Evolutionary conservation across 2,329 filamentous ascomycete genomes (phyloP).

Genomic region (Coleophoma crateriformis): DNA sequence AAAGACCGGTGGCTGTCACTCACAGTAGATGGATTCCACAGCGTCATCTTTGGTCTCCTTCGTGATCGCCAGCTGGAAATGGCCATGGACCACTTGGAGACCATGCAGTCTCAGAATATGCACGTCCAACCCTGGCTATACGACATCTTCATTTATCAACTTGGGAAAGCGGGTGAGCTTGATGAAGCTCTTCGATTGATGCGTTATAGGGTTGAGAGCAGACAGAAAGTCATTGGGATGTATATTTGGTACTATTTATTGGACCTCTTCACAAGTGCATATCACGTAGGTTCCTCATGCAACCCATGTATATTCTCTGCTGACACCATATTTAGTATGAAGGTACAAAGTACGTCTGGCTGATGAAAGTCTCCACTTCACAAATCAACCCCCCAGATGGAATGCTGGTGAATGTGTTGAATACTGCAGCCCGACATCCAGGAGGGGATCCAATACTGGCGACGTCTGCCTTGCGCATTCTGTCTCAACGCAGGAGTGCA

Average conservation of each 20-base stretch:
- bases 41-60: conserved; percentile 67
- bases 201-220: conserved; percentile 43
- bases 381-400: conserved; percentile 60
- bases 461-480: conserved; percentile 62
- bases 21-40: conserved; percentile 56
- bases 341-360: conserved; percentile 68
- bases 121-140: conserved; percentile 67
- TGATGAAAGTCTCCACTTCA: conserved; percentile 50
- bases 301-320: conserved; percentile 5
- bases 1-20: conserved; percentile 64
- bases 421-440: conserved; percentile 62
- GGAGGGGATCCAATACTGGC: conserved; percentile 57
- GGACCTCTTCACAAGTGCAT: conserved; percentile 63
- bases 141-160: conserved; percentile 68
- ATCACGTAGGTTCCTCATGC: conserved; percentile 43
- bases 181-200: conserved; percentile 72
- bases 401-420: conserved; percentile 63
- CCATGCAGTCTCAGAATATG: conserved; percentile 53
- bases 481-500: conserved; percentile 51
- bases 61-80: conserved; percentile 80
- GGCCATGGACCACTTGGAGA: conserved; percentile 64
- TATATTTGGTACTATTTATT: conserved; percentile 67
- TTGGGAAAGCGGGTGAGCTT: conserved; percentile 67
- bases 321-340: conserved; percentile 40
- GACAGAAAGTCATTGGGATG: conserved; percentile 38